Evolutionary conservation across 225 moss, liverwort and hornwort genomes (phyloP), one percentile per base, ranked within the genome.

Genomic region (Marchantia paleacea): DNA sequence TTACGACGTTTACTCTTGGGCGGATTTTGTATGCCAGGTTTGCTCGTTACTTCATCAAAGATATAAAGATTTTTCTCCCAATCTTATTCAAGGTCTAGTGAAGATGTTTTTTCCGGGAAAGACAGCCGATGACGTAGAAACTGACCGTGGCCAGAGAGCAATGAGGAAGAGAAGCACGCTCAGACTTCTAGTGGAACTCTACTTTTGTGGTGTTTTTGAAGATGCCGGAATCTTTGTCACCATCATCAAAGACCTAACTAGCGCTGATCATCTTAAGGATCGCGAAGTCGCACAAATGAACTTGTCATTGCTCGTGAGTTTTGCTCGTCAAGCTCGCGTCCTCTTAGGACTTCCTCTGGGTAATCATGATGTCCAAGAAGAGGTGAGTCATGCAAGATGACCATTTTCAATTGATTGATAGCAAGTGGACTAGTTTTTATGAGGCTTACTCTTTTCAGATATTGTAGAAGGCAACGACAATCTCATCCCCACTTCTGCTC

Each of bases 41-140:
- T 99, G 95, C 86, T 95, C 95, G 49, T 85, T 94, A 81, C 90
- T 99, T 72, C 97, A 99, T 69, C 97, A 99, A 85, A 88, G 97
- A 80, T 99, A 99, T 82, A 99, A 92, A 85, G 97, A 95, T 86
- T 99, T 99, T 73, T 91, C 95, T 49, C 90, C 91, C 55, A 92
- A 95, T 72, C 92, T 99, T 67, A 70, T 91, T 67, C 86, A 90
- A 81, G 93, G 92, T 74, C 88, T 99, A 71, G 84, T 91, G 79
- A 99, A 94, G 82, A 79, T 91, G 73, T 99, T 95, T 69, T 90
- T 95, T 80, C 91, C 97, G 51, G 93, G 91, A 57, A 95, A 91
- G 85, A 79, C 89, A 25, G 72, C 30, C 2, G 97, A 99, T 73
- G 97, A 99, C 64, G 70, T 82, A 53, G 97, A 99, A 48, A 87